Percentiles rank a stretch among this genome's conserved stretches.
These are phyloP conservation scores for Fraxinus sp. DNA, from an alignment of 305 asterid species.

Conservation along the genomic window DNA sequence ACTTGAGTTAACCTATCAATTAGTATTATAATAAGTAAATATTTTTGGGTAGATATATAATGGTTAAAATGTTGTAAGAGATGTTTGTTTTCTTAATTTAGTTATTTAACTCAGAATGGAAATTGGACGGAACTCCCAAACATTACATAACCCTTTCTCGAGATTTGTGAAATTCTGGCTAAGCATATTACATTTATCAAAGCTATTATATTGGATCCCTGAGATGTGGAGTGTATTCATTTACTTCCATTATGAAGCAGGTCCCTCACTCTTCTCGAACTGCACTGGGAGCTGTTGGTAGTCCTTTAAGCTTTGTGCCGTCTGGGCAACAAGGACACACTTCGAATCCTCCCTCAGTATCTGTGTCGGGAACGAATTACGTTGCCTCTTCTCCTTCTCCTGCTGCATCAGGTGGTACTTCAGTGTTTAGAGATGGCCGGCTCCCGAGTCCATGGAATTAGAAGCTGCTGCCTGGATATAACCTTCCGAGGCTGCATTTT, in stretches of 20 bases:
- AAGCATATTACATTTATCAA: background rate
- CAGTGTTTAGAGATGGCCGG: constrained; percentile 62
- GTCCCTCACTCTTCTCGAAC: constrained; percentile 59
- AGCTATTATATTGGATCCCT: constrained; percentile 7
- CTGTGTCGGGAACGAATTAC: constrained; percentile 66
- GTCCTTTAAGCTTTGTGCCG: constrained; percentile 80
- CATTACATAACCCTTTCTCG: background rate
- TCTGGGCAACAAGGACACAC: constrained; percentile 53
- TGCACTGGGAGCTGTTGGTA: constrained; percentile 48
- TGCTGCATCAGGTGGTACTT: constrained; percentile 88
- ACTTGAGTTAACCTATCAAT: background rate
- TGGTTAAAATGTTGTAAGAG: background rate
- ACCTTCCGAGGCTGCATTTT: background rate
- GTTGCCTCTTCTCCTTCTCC: constrained; percentile 85
- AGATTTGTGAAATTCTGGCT: constrained; percentile 2
- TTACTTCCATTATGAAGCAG: constrained; percentile 36
- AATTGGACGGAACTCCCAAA: too few species aligned
- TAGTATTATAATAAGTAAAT: background rate
- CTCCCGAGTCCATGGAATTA: constrained; percentile 76
- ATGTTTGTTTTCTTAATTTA: background rate
- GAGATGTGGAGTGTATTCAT: constrained; percentile 20
- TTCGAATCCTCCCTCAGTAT: constrained; percentile 43
- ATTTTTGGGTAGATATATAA: background rate
- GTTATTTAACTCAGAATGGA: background rate
- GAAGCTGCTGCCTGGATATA: constrained; percentile 19